These are phyloP conservation scores for Lachnellula willkommii DNA, from an alignment of 2,329 filamentous ascomycete species.

Conservation along the genomic window DNA sequence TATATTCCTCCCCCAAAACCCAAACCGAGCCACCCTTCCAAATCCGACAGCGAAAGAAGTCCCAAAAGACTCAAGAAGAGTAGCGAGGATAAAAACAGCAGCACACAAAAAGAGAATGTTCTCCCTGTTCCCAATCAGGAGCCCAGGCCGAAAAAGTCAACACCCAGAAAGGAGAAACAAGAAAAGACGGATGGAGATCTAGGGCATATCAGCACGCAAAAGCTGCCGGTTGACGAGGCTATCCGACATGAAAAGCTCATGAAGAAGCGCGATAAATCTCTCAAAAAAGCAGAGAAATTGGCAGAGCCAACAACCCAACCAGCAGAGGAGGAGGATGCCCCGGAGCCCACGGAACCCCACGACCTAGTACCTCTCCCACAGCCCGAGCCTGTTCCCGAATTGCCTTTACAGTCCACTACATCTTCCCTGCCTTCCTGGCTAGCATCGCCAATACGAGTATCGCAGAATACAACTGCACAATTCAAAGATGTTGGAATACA, in stretches of 20 bases:
- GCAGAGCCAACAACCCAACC: slow-evolving; percentile 32
- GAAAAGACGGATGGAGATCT: slow-evolving; percentile 12
- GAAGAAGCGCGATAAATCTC: slow-evolving; percentile 50
- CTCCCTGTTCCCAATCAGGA: background rate
- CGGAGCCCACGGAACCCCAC: slow-evolving; percentile 46
- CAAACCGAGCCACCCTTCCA: slow-evolving; percentile 6
- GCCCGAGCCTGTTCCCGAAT: slow-evolving; percentile 56
- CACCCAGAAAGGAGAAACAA: slow-evolving; percentile 1
- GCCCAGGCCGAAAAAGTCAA: slow-evolving; percentile 3
- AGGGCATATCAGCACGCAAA: slow-evolving; percentile 8
- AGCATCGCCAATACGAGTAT: slow-evolving; percentile 65
- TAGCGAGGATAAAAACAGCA: background rate
- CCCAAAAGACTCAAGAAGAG: background rate
- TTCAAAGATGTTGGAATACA: slow-evolving; percentile 64
- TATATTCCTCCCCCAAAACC: slow-evolving; percentile 27
- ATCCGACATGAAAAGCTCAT: slow-evolving; percentile 42
- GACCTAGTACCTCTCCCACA: slow-evolving; percentile 80
- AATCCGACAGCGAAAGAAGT: slow-evolving; percentile 8
- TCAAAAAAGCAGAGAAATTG: slow-evolving; percentile 43
- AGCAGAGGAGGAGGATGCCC: slow-evolving; percentile 27
- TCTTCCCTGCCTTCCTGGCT: slow-evolving; percentile 79
- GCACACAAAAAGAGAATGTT: background rate
- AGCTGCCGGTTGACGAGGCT: slow-evolving; percentile 5
- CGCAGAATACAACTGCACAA: slow-evolving; percentile 50
- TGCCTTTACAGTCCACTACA: slow-evolving; percentile 59